phyloP scores from a whole-genome alignment of 306 rosid species.

The Dicorynia guianensis region DNA sequence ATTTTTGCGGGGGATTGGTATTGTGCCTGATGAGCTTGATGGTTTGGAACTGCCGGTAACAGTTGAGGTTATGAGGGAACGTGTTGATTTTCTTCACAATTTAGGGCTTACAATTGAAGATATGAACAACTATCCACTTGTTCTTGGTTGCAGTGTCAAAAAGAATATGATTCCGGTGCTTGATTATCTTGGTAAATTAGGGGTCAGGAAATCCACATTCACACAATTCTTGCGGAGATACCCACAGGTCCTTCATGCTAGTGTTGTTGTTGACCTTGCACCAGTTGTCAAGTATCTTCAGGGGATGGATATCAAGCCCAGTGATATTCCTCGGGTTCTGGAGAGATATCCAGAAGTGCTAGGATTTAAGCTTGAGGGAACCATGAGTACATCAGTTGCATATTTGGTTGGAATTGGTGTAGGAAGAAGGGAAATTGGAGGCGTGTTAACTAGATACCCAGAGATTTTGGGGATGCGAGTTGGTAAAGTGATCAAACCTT shows the following conservation, averaged over 20 bases:
- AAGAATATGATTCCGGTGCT: conserved; percentile 98
- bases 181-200: conserved; percentile 93
- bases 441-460: conserved; percentile 80
- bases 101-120: conserved; percentile 88
- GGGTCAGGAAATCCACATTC: conserved; percentile 86
- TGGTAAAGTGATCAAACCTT: conserved; percentile 87
- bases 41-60: conserved; percentile 98
- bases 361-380: conserved; percentile 98
- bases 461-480: conserved; percentile 98
- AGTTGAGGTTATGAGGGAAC: conserved; percentile 91
- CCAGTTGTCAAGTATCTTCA: conserved; percentile 92
- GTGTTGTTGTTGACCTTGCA: conserved; percentile 90
- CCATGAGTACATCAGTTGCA: conserved; percentile 97
- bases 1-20: conserved; percentile 76
- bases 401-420: conserved; percentile 93
- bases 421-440: conserved; percentile 88
- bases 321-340: conserved; percentile 82
- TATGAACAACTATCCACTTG: conserved; percentile 92
- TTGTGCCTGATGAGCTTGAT: conserved; percentile 97
- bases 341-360: conserved; percentile 90
- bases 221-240: conserved; percentile 83
- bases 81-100: conserved; percentile 86
- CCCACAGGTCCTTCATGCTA: conserved; percentile 96
- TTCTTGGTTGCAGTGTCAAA: conserved; percentile 97
- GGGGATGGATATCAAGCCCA: conserved; percentile 90